Percentiles rank a stretch among this genome's conserved stretches.
phyloP scores from a whole-genome alignment of 345 rosid species.

The Balakata baccata region DNA sequence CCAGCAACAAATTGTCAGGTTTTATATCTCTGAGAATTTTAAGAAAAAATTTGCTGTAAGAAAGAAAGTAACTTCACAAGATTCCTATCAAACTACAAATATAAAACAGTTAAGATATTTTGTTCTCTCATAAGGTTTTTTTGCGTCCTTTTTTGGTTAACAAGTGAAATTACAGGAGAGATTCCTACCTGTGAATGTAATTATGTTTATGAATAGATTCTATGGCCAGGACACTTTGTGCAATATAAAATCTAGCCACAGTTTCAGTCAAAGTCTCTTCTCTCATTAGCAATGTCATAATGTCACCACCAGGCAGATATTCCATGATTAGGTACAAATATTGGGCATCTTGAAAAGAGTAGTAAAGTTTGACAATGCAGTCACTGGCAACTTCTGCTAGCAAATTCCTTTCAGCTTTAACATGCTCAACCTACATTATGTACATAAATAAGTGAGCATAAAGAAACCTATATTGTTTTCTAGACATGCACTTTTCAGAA shows the following conservation, averaged over 20 bases:
- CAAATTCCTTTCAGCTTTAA: conserved; percentile 90
- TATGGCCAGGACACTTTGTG: conserved; percentile 83
- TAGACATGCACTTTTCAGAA: background rate
- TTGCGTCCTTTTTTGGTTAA: no score
- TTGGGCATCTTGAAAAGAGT: conserved; percentile 83
- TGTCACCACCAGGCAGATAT: conserved; percentile 92
- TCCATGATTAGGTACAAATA: conserved; percentile 85
- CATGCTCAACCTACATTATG: conserved; percentile 72
- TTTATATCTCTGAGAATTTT: conserved; percentile 85
- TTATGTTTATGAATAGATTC: conserved; percentile 91
- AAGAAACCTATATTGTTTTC: conserved; percentile 2
- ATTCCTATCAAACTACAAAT: conserved; percentile 11
- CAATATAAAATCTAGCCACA: conserved; percentile 86
- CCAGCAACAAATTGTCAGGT: conserved; percentile 91
- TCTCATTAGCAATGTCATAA: conserved; percentile 89
- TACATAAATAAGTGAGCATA: conserved; percentile 6
- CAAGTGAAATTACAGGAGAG: conserved; percentile 5
- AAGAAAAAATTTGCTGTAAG: conserved; percentile 12
- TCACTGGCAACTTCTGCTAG: conserved; percentile 92
- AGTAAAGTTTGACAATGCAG: conserved; percentile 87
- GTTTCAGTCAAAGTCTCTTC: conserved; percentile 93
- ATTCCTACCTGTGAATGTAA: conserved; percentile 78
- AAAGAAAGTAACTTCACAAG: conserved; percentile 13
- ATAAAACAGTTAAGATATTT: conserved; percentile 5
- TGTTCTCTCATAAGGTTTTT: conserved; percentile 2